Conservation (phyloP, 202 grass and related monocot species). For the Digitaria exilis region DNA sequence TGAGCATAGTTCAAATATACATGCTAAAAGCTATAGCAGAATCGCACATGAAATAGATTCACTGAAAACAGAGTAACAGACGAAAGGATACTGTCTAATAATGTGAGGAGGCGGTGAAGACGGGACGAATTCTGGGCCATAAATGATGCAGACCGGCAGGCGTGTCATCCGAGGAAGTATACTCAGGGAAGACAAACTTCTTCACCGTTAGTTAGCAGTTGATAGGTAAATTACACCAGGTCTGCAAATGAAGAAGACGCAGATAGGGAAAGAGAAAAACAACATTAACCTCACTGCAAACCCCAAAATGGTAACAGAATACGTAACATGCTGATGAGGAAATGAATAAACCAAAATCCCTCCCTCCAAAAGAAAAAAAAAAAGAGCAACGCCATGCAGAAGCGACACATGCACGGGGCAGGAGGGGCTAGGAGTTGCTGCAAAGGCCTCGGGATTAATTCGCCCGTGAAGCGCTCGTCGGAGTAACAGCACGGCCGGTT, state of each 20-base stretch:
- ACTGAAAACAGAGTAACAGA: neutral
- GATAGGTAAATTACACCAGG: neutral
- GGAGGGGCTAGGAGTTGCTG: neutral
- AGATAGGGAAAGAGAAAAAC: neutral
- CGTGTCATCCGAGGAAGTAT: constrained; percentile 62
- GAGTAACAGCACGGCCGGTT: neutral
- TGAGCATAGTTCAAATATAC: neutral
- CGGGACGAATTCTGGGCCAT: constrained; percentile 98
- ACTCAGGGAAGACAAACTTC: neutral
- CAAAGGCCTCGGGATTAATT: neutral
- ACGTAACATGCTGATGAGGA: neutral
- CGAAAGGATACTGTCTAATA: constrained; percentile 95
- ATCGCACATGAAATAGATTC: neutral
- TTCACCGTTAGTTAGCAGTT: neutral
- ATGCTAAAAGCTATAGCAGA: neutral
- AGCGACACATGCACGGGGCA: constrained; percentile 20
- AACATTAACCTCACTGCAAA: neutral
- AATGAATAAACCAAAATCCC: neutral
- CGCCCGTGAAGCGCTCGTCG: neutral
- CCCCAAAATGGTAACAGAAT: neutral
- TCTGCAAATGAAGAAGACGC: neutral
- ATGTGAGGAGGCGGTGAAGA: constrained; percentile 93
- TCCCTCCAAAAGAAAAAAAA: neutral
- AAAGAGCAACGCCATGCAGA: neutral
- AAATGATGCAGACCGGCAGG: constrained; percentile 39